Evolutionary conservation across 805 yeast genomes (phyloP), one percentile per base, ranked within the genome.

Genomic region (Candida oleophila): DNA sequence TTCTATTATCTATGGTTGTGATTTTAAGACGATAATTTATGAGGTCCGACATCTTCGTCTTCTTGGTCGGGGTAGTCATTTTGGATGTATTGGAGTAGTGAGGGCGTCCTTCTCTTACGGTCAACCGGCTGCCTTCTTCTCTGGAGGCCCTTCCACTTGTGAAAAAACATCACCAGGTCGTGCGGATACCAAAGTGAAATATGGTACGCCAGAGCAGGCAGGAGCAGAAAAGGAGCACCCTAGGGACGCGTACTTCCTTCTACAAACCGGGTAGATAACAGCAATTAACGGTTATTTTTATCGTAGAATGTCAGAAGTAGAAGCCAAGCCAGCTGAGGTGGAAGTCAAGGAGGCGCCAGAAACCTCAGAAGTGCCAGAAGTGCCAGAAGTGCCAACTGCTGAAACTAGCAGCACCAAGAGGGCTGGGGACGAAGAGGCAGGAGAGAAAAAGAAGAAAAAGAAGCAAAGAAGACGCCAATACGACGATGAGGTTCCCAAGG

Each of bases 1-100:
- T 83, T 38, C 95, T 76, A 3, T 86, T 84, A 66, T 92, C 97
- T n/a, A 80, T 64, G 1, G 92, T 80, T 22, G 83, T 74, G 20
- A 89, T 87, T 45, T 85, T 78, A 45, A 94, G 80, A 48, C 88
- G 77, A 67, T 81, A 86, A 56, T 87, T 77, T 44, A 92, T 69
- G 52, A 92, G 74, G 57, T 86, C 91, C 15, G 90, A 77, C 73
- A 74, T 59, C 44, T 64, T 68, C 12, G 77, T 73, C 52, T 68
- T 72, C 48, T 68, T 68, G 28, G 66, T 50, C 20, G 65, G 57
- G 16, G 59, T 39, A 42, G 30, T 15, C 45, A 42, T 42, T 9
- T 16, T 36, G 36, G 15, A 4, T 33, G 15, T 25, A 25, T 25
- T 25, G 30, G 30, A 7, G 30, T 25, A 25, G n/a, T n/a, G n/a